Percentiles rank a stretch among this genome's conserved stretches.
Conservation (phyloP, 768 basidiomycete genomes). For the Tylopilus sp. region DNA sequence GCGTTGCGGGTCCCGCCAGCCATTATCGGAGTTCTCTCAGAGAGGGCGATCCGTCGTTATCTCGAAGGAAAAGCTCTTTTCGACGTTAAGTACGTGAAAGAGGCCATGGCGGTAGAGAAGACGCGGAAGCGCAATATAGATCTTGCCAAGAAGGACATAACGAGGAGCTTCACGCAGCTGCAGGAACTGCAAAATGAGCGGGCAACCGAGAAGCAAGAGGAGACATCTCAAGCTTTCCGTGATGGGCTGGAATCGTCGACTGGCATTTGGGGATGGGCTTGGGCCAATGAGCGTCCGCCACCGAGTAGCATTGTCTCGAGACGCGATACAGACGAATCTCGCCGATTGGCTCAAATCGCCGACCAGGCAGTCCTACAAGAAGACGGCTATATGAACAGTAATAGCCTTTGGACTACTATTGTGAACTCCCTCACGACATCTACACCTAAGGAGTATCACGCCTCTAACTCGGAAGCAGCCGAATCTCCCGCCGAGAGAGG, state of each 20-base stretch:
- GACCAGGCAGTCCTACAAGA: slow-evolving; percentile 62
- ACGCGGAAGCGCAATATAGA: slow-evolving; percentile 63
- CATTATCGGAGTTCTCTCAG: slow-evolving; percentile 71
- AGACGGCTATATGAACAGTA: slow-evolving; percentile 56
- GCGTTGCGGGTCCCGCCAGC: slow-evolving; percentile 64
- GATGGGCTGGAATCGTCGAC: slow-evolving; percentile 39
- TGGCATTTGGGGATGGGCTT: slow-evolving; percentile 76
- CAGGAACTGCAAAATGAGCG: slow-evolving; percentile 16
- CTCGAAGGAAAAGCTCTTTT: slow-evolving; percentile 56
- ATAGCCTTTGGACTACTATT: slow-evolving; percentile 69
- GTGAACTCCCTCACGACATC: slow-evolving; percentile 58
- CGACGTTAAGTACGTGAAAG: slow-evolving; percentile 63
- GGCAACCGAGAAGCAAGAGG: slow-evolving; percentile 21
- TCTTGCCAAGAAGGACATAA: slow-evolving; percentile 59
- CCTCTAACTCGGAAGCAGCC: slow-evolving; percentile 14
- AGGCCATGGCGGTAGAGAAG: slow-evolving; percentile 58
- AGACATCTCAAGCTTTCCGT: slow-evolving; percentile 19
- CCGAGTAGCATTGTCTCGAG: slow-evolving; percentile 90
- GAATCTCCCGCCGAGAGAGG: background rate
- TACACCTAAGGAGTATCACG: slow-evolving; percentile 42
- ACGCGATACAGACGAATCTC: slow-evolving; percentile 80
- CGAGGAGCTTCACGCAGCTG: slow-evolving; percentile 51
- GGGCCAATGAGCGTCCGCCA: slow-evolving; percentile 85
- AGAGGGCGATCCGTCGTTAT: slow-evolving; percentile 74
- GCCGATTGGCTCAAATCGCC: slow-evolving; percentile 67